phyloP scores from a whole-genome alignment of 306 rosid species.

The Carpinus viminea region DNA sequence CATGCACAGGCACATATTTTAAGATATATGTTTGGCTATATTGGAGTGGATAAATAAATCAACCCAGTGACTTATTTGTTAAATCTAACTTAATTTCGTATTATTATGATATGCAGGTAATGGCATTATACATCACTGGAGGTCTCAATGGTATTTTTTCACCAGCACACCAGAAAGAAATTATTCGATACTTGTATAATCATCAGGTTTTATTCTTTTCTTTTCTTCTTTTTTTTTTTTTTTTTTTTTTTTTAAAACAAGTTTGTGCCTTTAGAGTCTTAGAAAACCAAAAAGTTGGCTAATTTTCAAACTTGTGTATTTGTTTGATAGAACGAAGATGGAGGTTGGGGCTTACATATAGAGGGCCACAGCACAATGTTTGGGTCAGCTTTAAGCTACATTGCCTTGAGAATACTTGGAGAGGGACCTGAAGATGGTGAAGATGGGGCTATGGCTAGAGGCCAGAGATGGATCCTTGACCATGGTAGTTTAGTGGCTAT shows the following conservation, averaged over 20 bases:
- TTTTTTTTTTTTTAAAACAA: background rate
- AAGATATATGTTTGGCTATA: too few species aligned
- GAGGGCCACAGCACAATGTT: constrained; percentile 76
- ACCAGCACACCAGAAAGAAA: too few species aligned
- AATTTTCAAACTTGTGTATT: background rate
- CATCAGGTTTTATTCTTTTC: background rate
- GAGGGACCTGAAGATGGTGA: constrained; percentile 38
- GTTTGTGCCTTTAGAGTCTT: background rate
- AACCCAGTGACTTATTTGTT: too few species aligned
- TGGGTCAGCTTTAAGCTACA: constrained; percentile 60
- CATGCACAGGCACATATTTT: too few species aligned
- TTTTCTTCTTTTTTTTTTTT: background rate
- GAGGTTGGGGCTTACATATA: constrained; percentile 79
- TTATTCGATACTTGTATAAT: too few species aligned
- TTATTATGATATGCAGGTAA: too few species aligned
- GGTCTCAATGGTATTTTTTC: too few species aligned
- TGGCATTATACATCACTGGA: too few species aligned
- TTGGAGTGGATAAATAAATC: too few species aligned
- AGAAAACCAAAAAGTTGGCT: background rate
- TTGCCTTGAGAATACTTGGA: constrained; percentile 71
- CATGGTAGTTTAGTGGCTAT: constrained; percentile 59
- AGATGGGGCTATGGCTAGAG: constrained; percentile 42
- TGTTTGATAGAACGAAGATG: constrained; percentile 60
- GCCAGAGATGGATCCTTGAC: constrained; percentile 58
- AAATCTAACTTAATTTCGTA: too few species aligned